These are phyloP conservation scores for Blastobotrys aristatus DNA, from an alignment of 1,139 yeast species.

Conservation along the genomic window DNA sequence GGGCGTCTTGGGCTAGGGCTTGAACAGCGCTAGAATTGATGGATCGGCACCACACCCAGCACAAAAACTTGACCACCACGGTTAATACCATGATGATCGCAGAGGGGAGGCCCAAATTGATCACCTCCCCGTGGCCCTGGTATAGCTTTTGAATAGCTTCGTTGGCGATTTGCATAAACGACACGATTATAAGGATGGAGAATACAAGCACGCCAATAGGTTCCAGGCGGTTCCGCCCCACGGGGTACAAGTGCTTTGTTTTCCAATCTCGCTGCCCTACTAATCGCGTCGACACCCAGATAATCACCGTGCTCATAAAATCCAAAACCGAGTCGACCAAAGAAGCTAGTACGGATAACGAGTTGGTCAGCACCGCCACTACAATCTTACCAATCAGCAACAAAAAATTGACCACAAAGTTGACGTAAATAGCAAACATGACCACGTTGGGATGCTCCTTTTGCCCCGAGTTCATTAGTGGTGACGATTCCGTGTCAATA, in stretches of 20 bases:
- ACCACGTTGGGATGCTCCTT: conserved; percentile 43
- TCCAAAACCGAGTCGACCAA: conserved; percentile 72
- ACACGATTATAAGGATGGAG: conserved; percentile 62
- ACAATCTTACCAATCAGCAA: conserved; percentile 56
- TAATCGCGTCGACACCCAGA: conserved; percentile 56
- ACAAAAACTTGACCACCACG: conserved; percentile 52
- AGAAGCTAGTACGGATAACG: conserved; percentile 73
- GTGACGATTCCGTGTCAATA: conserved; percentile 51
- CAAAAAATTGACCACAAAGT: conserved; percentile 56
- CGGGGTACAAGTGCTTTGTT: conserved; percentile 47
- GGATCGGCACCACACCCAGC: conserved; percentile 63
- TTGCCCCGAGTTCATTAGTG: conserved; percentile 44
- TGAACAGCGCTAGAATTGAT: conserved; percentile 64
- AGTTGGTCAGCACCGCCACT: conserved; percentile 60
- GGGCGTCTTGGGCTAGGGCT: conserved; percentile 79
- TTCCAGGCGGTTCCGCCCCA: conserved; percentile 67
- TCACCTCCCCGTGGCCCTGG: conserved; percentile 33
- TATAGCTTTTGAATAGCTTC: conserved; percentile 44
- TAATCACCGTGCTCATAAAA: conserved; percentile 68
- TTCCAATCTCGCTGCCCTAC: conserved; percentile 54
- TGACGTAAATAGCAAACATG: conserved; percentile 57
- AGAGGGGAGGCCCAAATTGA: conserved; percentile 51
- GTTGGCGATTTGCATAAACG: conserved; percentile 69
- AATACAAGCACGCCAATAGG: conserved; percentile 76
- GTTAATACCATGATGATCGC: conserved; percentile 58